Conservation (phyloP, 495 filamentous ascomycete genomes). For the Aspergillus bertholletiae region DNA sequence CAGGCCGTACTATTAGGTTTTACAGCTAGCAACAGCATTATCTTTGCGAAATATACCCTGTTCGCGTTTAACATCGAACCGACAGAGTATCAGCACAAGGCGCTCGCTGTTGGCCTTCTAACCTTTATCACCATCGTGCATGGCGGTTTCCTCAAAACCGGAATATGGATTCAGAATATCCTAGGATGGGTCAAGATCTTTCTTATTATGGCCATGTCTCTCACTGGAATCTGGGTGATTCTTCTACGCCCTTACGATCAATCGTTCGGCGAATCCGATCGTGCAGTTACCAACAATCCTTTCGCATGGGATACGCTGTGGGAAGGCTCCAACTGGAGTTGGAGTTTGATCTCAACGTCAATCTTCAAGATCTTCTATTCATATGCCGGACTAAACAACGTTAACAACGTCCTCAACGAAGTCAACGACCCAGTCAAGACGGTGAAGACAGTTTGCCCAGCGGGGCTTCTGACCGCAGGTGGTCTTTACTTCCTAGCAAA, state of each 20-base stretch:
- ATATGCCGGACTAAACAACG: constrained; percentile 63
- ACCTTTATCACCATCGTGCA: constrained; percentile 37
- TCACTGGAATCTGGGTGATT: constrained; percentile 43
- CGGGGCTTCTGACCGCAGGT: constrained; percentile 58
- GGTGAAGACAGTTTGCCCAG: constrained; percentile 58
- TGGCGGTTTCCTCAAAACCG: constrained; percentile 33
- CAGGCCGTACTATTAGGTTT: constrained; percentile 69
- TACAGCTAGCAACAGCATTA: constrained; percentile 48
- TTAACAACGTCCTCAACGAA: constrained; percentile 76
- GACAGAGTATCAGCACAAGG: constrained; percentile 33
- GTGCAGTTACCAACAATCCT: neutral
- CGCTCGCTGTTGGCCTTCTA: constrained; percentile 32
- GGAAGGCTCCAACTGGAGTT: constrained; percentile 44
- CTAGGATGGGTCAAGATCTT: constrained; percentile 48
- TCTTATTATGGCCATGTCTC: constrained; percentile 39
- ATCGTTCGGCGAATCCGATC: constrained; percentile 14
- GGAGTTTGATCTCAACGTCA: constrained; percentile 55
- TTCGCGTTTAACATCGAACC: constrained; percentile 35
- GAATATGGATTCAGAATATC: constrained; percentile 43
- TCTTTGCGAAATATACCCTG: constrained; percentile 42
- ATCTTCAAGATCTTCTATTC: constrained; percentile 74
- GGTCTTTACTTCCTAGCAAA: constrained; percentile 67
- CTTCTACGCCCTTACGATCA: constrained; percentile 22
- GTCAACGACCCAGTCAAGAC: constrained; percentile 67
- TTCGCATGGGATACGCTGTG: constrained; percentile 35